phyloP scores from a whole-genome alignment of 1,284 basidiomycete species.

The Puccinia polysora region DNA sequence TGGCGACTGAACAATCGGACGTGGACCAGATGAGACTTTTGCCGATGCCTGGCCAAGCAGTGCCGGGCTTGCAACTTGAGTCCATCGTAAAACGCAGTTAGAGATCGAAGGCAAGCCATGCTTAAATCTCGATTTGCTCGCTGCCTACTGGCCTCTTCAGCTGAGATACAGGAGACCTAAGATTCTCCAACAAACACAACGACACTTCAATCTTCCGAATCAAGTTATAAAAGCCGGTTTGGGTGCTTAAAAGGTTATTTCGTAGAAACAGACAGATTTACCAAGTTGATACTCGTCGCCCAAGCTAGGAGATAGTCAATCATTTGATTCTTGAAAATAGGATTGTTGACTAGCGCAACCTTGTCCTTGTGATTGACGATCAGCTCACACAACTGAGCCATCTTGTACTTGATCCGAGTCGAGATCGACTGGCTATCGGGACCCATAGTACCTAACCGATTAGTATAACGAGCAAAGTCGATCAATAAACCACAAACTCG shows the following conservation, averaged over 20 bases:
- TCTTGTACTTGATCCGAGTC: slow-evolving; percentile 66
- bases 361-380: slow-evolving; percentile 64
- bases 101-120: slow-evolving; percentile 65
- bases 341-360: slow-evolving; percentile 55
- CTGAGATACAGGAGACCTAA: slow-evolving; percentile 40
- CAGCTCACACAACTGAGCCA: slow-evolving; percentile 67
- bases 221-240: too few relatives aligned
- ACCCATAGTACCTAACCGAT: slow-evolving; percentile 19
- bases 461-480: slow-evolving; percentile 42
- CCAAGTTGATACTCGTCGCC: slow-evolving; percentile 30
- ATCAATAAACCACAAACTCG: slow-evolving; percentile 49
- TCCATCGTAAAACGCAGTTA: slow-evolving; percentile 70
- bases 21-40: neutral
- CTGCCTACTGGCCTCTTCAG: slow-evolving; percentile 59
- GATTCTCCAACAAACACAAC: neutral
- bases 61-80: slow-evolving; percentile 66
- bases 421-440: slow-evolving; percentile 12
- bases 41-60: slow-evolving; percentile 8
- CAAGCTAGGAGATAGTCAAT: slow-evolving; percentile 43
- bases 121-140: slow-evolving; percentile 78
- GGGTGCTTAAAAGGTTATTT: too few relatives aligned
- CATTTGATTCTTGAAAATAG: slow-evolving; percentile 39
- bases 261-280: neutral
- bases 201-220: neutral
- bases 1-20: slow-evolving; percentile 41